These are phyloP conservation scores for Podosphaera xanthii DNA, from an alignment of 2,329 filamentous ascomycete genomes.

Conservation along the genomic window DNA sequence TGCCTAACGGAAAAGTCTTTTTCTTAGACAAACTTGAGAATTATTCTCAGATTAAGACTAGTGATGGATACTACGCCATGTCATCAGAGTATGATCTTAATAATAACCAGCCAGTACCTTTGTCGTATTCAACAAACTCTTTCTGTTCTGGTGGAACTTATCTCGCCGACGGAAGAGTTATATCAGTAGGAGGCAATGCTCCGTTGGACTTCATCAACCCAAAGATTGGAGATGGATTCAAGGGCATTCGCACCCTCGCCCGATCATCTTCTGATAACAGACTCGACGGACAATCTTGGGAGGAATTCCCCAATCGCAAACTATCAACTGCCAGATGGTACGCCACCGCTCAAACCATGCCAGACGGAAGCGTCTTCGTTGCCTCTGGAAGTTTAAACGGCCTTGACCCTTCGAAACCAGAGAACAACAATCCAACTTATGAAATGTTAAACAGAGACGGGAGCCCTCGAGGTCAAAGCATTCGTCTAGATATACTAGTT, in stretches of 20 bases:
- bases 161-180: conserved; percentile 30
- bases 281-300: conserved; percentile 27
- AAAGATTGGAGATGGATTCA: conserved; percentile 34
- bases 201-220: conserved; percentile 30
- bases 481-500: conserved; percentile 28
- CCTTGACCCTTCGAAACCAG: conserved; percentile 26
- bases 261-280: conserved; percentile 23
- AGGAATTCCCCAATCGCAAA: conserved; percentile 28
- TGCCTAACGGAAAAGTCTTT: conserved; percentile 33
- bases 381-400: conserved; percentile 36
- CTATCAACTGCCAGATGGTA: conserved; percentile 35
- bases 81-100: conserved; percentile 33
- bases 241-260: conserved; percentile 29
- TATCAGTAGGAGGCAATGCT: conserved; percentile 34
- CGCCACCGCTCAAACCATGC: conserved; percentile 32
- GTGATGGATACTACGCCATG: conserved; percentile 33
- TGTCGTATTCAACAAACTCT: conserved; percentile 32
- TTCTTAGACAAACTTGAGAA: conserved; percentile 42
- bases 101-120: conserved; percentile 22
- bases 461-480: conserved; percentile 23
- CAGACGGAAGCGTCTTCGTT: conserved; percentile 33
- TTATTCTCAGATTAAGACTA: conserved; percentile 31
- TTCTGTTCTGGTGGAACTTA: conserved; percentile 38
- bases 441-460: conserved; percentile 30
- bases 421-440: conserved; percentile 41